These are phyloP conservation scores for Nakataea oryzae DNA, from an alignment of 2,329 filamentous ascomycete species.

Conservation along the genomic window DNA sequence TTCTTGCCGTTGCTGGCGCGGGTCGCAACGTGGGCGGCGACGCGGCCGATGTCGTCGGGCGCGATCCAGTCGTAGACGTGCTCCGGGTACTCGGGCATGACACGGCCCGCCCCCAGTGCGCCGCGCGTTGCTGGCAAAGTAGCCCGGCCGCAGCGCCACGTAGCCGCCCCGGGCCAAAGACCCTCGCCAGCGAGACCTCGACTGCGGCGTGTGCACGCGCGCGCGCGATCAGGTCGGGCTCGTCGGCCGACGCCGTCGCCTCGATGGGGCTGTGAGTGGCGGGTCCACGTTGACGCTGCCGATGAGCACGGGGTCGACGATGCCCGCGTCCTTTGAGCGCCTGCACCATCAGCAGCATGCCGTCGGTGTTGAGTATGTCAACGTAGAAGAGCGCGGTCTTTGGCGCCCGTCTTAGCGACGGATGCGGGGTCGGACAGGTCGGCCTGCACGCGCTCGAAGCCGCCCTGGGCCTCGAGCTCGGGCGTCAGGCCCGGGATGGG, in stretches of 20 bases:
- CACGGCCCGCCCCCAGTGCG: constrained; percentile 18
- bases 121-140: constrained; percentile 30
- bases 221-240: constrained; percentile 25
- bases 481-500: constrained; percentile 18
- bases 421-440: constrained; percentile 31
- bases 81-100: constrained; percentile 19
- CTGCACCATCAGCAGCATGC: constrained; percentile 26
- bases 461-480: constrained; percentile 5
- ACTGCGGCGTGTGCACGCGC: constrained; percentile 28
- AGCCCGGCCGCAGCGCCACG: constrained; percentile 28
- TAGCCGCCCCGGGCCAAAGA: constrained; percentile 25
- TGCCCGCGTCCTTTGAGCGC: constrained; percentile 32
- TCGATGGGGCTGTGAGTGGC: background rate
- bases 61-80: constrained; percentile 26
- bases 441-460: constrained; percentile 14
- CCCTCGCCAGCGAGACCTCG: constrained; percentile 28
- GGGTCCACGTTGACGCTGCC: constrained; percentile 28
- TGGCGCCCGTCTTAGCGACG: constrained; percentile 28
- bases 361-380: constrained; percentile 18
- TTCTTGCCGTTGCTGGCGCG: constrained; percentile 11
- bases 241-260: constrained; percentile 4
- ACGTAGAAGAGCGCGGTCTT: constrained; percentile 37
- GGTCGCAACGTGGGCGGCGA: constrained; percentile 26
- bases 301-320: constrained; percentile 32
- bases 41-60: constrained; percentile 32